Percentiles rank a stretch among this genome's conserved stretches.
Conservation (phyloP, 768 basidiomycete species). For the Boletus tomentosulus region DNA sequence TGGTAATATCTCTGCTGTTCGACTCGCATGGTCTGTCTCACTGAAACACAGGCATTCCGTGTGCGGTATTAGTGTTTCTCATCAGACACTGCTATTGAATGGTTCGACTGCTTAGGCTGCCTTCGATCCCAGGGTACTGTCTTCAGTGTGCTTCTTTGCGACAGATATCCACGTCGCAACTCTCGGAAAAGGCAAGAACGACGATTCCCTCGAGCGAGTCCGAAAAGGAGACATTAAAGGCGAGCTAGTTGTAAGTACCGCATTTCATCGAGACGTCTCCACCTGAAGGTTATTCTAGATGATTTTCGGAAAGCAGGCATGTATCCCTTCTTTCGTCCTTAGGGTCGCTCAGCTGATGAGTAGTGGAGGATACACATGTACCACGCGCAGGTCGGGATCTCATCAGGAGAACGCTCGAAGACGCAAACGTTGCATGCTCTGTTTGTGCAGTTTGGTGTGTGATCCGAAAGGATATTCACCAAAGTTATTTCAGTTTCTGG, state of each 20-base stretch:
- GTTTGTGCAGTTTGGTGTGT: constrained; percentile 41
- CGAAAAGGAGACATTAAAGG: constrained; percentile 78
- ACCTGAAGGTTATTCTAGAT: constrained; percentile 44
- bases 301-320: constrained; percentile 93
- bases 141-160: constrained; percentile 91
- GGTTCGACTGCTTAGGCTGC: constrained; percentile 54
- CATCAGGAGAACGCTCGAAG: constrained; percentile 79
- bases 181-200: constrained; percentile 79
- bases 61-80: constrained; percentile 26
- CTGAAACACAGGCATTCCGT: constrained; percentile 44
- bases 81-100: constrained; percentile 1
- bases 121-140: constrained; percentile 77
- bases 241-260: constrained; percentile 67
- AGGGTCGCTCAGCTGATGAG: not conserved
- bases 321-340: constrained; percentile 1
- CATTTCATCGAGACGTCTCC: not conserved
- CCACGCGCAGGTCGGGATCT: constrained; percentile 82
- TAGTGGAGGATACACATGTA: constrained; percentile 81
- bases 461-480: constrained; percentile 7
- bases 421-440: constrained; percentile 65
- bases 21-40: not conserved
- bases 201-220: constrained; percentile 76
- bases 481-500: constrained; percentile 61
- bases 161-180: constrained; percentile 90
- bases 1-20: constrained; percentile 43